These are phyloP conservation scores for Prunus mira DNA, from an alignment of 306 rosid genomes.

Conservation along the genomic window DNA sequence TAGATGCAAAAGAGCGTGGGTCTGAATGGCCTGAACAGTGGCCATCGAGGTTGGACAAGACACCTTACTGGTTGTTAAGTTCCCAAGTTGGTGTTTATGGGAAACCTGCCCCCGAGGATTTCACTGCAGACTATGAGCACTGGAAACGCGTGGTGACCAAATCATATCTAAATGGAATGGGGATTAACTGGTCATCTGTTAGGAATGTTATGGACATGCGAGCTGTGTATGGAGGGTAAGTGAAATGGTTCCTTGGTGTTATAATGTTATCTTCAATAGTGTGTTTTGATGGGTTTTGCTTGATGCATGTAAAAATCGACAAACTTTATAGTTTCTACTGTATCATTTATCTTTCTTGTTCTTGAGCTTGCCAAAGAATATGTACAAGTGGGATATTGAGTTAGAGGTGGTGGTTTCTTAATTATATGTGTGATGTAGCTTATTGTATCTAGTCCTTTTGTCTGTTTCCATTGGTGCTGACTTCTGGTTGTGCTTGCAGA, in stretches of 20 bases:
- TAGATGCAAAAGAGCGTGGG: slow-evolving; percentile 59
- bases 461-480: neutral
- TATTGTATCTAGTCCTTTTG: slow-evolving; percentile 12
- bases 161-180: slow-evolving; percentile 76
- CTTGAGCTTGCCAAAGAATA: neutral
- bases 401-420: neutral
- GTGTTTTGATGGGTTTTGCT: neutral
- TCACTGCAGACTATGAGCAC: slow-evolving; percentile 69
- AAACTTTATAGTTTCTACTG: neutral
- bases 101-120: slow-evolving; percentile 94
- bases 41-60: slow-evolving; percentile 72
- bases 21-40: slow-evolving; percentile 89
- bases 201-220: slow-evolving; percentile 99
- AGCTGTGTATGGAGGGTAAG: slow-evolving; percentile 96
- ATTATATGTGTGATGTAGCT: slow-evolving; percentile 15
- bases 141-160: slow-evolving; percentile 76
- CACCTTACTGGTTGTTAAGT: slow-evolving; percentile 85
- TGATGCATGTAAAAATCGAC: neutral
- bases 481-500: slow-evolving; percentile 44
- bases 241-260: slow-evolving; percentile 1
- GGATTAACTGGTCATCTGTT: slow-evolving; percentile 77
- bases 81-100: slow-evolving; percentile 96
- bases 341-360: neutral
- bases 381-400: neutral
- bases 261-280: neutral